Base-by-base conservation (phyloP, 2,329 filamentous ascomycete genomes). In the Cladophialophora exuberans region DNA sequence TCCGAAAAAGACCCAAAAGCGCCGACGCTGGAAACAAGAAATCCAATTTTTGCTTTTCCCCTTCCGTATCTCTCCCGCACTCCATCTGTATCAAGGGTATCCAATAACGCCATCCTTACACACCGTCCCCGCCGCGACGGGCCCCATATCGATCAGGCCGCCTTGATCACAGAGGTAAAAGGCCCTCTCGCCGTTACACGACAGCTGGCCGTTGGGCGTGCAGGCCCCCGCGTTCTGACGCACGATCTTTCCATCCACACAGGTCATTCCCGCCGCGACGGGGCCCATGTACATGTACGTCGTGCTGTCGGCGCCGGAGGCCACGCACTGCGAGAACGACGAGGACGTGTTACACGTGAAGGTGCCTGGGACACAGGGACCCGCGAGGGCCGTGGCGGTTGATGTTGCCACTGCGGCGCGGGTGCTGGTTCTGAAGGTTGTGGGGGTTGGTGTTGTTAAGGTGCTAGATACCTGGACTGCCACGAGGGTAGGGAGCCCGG, bases 91-190 rank as follows among this genome's bases (percentile, higher is more conserved):
- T 42, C 39, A 42, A n/a, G 18, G 20, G 26, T 22, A 42, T 13
- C 39, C 39, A 42, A 42, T 42, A 17, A 42, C 39, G 11, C 42
- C 42, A 51, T 62, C 33, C 13, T 15, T 17, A 57, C 72, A 75
- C 9, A 51, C 48, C 25, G 68, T 74, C 5, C 72, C 72, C 3
- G 67, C 56, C 22, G 72, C 70, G 9, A 74, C 72, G 20, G 62
- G 44, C 3, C 72, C 72, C 72, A 74, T 74, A 56, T 62, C 63
- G 36, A 70, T 49, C 4, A 69, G 64, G 0, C 59, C 59, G 31
- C 61, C 61, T 31, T 61, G 54, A 42, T 59, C 59, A 31, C 61
- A 63, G 39, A 61, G 50, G 47, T 59, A 63, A 28, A 61, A 63
- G 1, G 53, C 45, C 10, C 38, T 28, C 7, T 31, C 18, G 23